Percentiles rank a stretch among this genome's conserved stretches.
phyloP scores from a whole-genome alignment of 2,329 filamentous ascomycete genomes.

The Septoria petroselini region DNA sequence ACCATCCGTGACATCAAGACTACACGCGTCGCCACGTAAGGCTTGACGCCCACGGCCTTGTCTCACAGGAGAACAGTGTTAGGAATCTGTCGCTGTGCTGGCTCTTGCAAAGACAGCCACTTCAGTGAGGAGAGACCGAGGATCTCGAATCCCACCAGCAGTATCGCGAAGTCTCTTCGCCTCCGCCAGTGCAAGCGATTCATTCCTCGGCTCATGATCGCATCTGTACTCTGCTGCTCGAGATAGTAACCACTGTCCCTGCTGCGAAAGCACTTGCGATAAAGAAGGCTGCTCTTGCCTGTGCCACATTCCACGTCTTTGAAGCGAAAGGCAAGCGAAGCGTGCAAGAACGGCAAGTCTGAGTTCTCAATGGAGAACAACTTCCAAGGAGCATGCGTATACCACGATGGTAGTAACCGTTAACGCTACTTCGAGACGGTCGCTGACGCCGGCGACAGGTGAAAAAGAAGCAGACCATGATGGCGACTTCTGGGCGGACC shows the following conservation, averaged over 20 bases:
- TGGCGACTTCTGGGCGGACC: slow-evolving; percentile 1
- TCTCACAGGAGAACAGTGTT: too few species aligned
- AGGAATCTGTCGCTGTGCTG: too few species aligned
- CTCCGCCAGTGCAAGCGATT: slow-evolving; percentile 1
- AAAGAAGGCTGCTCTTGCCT: not conserved
- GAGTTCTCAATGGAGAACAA: slow-evolving; percentile 5
- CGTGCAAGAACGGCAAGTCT: slow-evolving; percentile 7
- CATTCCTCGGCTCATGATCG: not conserved
- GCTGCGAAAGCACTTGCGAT: slow-evolving; percentile 1
- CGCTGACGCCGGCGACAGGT: not conserved
- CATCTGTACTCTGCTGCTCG: not conserved
- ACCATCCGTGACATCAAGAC: too few species aligned
- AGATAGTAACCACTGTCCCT: not conserved
- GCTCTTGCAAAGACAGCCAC: too few species aligned
- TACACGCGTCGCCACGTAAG: too few species aligned
- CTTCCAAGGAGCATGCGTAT: slow-evolving; percentile 5
- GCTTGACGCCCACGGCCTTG: too few species aligned
- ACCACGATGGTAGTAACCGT: slow-evolving; percentile 1
- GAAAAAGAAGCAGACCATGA: not conserved
- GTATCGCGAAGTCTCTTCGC: not conserved
- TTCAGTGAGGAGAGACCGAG: too few species aligned
- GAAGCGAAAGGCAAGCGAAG: slow-evolving; percentile 14
- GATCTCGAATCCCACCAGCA: too few species aligned
- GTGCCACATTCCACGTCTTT: not conserved
- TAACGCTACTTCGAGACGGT: not conserved